Conservation (phyloP, 306 rosid species). For the Casuarina equisetifolia region DNA sequence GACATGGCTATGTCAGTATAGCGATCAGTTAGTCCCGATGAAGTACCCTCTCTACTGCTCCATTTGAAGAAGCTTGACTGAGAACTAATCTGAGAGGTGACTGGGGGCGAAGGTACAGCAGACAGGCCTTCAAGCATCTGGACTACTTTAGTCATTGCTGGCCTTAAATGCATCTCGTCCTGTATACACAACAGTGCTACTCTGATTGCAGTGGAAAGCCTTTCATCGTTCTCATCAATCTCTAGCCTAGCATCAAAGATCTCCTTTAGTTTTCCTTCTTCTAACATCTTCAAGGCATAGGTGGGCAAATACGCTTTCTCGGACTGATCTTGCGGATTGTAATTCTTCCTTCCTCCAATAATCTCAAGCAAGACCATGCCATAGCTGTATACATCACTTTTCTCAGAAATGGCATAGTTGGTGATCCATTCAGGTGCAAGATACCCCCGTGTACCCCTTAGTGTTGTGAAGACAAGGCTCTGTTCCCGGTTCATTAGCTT, state of each 20-base stretch:
- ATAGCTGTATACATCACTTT: constrained; percentile 46
- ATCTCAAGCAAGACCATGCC: constrained; percentile 47
- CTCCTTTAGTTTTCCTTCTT: constrained; percentile 44
- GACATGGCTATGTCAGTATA: constrained; percentile 25
- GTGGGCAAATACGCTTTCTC: constrained; percentile 36
- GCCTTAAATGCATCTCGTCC: constrained; percentile 39
- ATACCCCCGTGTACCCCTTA: constrained; percentile 47
- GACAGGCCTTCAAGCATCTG: constrained; percentile 42
- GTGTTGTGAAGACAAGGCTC: constrained; percentile 30
- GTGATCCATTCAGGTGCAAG: constrained; percentile 52
- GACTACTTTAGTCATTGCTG: constrained; percentile 46
- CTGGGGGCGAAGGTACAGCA: constrained; percentile 22
- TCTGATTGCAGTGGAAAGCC: constrained; percentile 31
- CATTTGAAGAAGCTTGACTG: constrained; percentile 26
- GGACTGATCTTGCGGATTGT: constrained; percentile 16
- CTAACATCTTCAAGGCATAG: constrained; percentile 37
- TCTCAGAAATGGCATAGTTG: constrained; percentile 41
- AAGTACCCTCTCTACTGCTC: constrained; percentile 29
- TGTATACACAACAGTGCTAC: constrained; percentile 43
- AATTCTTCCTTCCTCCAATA: constrained; percentile 36
- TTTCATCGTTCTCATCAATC: constrained; percentile 42
- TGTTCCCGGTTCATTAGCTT: constrained; percentile 36
- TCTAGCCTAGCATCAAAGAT: constrained; percentile 54
- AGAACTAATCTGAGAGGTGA: constrained; percentile 16
- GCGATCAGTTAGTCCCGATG: constrained; percentile 14